These are phyloP conservation scores for Chloromonas sp. DNA, from an alignment of 163 green algal genomes.

Conservation along the genomic window DNA sequence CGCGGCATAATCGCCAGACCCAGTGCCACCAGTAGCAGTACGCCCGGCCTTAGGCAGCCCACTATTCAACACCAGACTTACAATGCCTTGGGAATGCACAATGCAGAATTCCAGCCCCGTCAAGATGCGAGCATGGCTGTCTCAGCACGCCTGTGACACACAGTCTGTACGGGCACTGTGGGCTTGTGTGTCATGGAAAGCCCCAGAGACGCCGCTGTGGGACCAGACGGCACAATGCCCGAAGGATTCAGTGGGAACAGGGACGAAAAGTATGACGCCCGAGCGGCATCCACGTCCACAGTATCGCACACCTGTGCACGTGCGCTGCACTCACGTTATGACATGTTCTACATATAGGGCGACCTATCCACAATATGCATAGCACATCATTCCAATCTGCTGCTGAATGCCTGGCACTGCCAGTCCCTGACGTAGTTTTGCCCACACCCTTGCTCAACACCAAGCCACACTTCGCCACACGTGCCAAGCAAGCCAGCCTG, in stretches of 20 bases:
- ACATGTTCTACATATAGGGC: not conserved
- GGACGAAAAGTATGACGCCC: slow-evolving; percentile 68
- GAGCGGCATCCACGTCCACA: slow-evolving; percentile 76
- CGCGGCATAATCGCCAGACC: too few relatives aligned
- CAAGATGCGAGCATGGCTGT: too few relatives aligned
- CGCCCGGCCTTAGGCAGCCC: too few relatives aligned
- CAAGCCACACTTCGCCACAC: slow-evolving; percentile 1
- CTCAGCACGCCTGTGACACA: too few relatives aligned
- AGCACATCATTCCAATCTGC: not conserved
- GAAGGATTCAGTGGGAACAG: slow-evolving; percentile 90
- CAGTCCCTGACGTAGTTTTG: not conserved
- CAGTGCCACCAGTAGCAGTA: too few relatives aligned
- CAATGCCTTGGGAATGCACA: too few relatives aligned
- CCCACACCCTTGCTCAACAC: not conserved
- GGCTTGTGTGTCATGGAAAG: not conserved
- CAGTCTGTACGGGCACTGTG: too few relatives aligned
- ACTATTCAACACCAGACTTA: too few relatives aligned
- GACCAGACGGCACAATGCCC: slow-evolving; percentile 74
- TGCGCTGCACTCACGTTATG: not conserved
- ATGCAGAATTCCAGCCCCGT: too few relatives aligned
- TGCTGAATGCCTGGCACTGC: not conserved
- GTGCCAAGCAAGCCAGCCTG: not conserved
- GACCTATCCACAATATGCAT: not conserved
- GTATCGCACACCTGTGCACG: slow-evolving; percentile 55
- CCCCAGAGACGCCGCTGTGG: not conserved